Evolutionary conservation across 1,284 basidiomycete genomes (phyloP), one percentile per base, ranked within the genome.

Genomic region (Prillingera fragicola): DNA sequence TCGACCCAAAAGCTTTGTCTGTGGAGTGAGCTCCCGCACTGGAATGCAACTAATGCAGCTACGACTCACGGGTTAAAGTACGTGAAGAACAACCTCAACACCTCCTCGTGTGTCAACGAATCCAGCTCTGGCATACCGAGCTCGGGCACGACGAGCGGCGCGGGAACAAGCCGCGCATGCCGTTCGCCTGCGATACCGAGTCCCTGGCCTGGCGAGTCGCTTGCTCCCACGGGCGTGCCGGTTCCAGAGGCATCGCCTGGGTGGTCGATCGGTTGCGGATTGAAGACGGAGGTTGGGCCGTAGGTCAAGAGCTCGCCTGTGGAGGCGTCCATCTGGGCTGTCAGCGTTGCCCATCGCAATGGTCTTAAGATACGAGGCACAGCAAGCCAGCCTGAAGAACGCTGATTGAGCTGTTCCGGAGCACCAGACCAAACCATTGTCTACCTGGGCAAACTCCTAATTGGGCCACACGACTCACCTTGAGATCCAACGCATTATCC

Each of bases 1-100:
- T 56, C 50, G 15, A 52, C 49, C 57, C 54, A 56, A 38, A 48
- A 48, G 34, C 50, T 55, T 49, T 55, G 55, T 18, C 49, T 48
- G 29, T 32, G 17, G 6, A 15, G 33, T 38, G 33, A 48, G 43
- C 38, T 31, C 5, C 10, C 4, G 13, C 22, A 18, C 35, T 27
- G 14, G 12, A 10, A 4, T 33, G 4, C 19, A n/a, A 4, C 22
- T 14, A 8, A 14, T 1, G 8, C 9, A 31, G n/a, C 4, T 19
- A 12, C n/a, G n/a, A 34, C 50, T 15, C 38, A 43, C 35, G 49
- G 48, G 38, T 57, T 55, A 36, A 55, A 57, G 45, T 56, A 58
- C 21, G 43, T 40, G 32, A 58, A 58, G 54, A 58, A 58, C 10
- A 55, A 40, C 1, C 45, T 38, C 18, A 58, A 40, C 3, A 58